Base-by-base conservation (phyloP, 495 filamentous ascomycete genomes). In the Aspergillus cavernicola region DNA sequence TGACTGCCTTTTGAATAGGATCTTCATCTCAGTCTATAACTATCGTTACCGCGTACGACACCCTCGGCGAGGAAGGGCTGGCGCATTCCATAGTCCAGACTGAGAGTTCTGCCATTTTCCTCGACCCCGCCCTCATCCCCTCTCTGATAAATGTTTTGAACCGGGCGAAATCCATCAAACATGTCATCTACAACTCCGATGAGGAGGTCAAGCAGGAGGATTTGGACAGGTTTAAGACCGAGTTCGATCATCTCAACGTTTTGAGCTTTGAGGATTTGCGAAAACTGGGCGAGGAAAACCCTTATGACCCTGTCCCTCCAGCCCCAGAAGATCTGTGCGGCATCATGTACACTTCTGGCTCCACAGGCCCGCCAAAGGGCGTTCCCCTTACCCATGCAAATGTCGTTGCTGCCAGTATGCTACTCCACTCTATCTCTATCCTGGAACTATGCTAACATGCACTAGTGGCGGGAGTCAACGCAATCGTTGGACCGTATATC, bases 291-390 rank as follows among this genome's bases (percentile, higher is more conserved):
- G 80, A 90, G 68, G 84, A 89, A 55, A 93, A 95, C 64, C 84
- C 81, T 8, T 82, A 84, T 39, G 92, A 97, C 8, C 82, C 89
- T 15, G 84, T 89, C 15, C 87, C 90, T 33, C 92, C 93, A 3
- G 70, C 75, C 22, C 80, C 89, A 2, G 89, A 96, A 43, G 92
- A 96, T 66, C 81, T 98, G 11, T 93, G 88, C 79, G 96, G 93
- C 67, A 95, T 98, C 69, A 98, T 98, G 93, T 98, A 97, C 76
- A 98, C 93, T 2, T 97, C 93, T 26, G 93, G 93, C 37, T 96
- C 92, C n/a, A 98, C 93, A 4, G 93, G 93, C 43, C 82, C 91
- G 0, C 93, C 93, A 31, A 98, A 97, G 79, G 93, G 93, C 70
- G 93, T 98, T 23, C 84, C 90, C 26, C 70, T 98, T 58, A 93